Percentiles rank a stretch among this genome's conserved stretches.
phyloP scores from a whole-genome alignment of 2,329 filamentous ascomycete genomes.

The Cadophora sp. region DNA sequence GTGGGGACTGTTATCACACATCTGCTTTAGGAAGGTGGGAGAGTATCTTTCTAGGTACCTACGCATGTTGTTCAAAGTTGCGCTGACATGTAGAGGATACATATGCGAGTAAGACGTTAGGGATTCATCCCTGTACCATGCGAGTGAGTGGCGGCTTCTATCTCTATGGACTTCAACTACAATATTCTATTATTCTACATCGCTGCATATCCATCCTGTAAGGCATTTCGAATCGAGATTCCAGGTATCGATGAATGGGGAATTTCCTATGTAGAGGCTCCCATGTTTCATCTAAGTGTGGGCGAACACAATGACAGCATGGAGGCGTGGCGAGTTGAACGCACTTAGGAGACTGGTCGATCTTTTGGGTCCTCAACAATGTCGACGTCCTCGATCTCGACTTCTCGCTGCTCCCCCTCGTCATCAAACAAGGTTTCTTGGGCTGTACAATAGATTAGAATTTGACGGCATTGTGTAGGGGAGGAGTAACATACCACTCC shows the following conservation, averaged over 20 bases:
- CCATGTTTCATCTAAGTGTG: too few species aligned
- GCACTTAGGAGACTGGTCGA: conserved; percentile 13
- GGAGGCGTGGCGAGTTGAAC: not conserved
- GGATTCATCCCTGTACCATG: conserved; percentile 23
- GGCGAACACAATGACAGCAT: too few species aligned
- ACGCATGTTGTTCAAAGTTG: too few species aligned
- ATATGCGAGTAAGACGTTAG: conserved; percentile 26
- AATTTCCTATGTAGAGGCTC: not conserved
- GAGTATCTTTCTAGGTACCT: too few species aligned
- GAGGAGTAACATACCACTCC: conserved; percentile 72
- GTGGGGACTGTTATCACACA: too few species aligned
- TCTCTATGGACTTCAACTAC: conserved; percentile 4
- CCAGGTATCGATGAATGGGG: not conserved
- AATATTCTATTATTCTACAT: conserved; percentile 2
- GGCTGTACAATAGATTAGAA: conserved; percentile 49
- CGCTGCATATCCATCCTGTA: not conserved
- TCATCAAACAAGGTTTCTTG: conserved; percentile 66
- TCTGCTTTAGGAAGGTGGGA: too few species aligned
- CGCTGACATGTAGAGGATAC: not conserved
- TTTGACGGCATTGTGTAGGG: conserved; percentile 6
- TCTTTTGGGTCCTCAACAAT: conserved; percentile 26
- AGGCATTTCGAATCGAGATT: too few species aligned
- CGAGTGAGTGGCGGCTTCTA: conserved; percentile 13
- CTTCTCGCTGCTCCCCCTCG: conserved; percentile 52
- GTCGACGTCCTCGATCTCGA: conserved; percentile 32